These are phyloP conservation scores for Heracleum sosnowskyi DNA, from an alignment of 129 eudicot genomes.

Conservation along the genomic window DNA sequence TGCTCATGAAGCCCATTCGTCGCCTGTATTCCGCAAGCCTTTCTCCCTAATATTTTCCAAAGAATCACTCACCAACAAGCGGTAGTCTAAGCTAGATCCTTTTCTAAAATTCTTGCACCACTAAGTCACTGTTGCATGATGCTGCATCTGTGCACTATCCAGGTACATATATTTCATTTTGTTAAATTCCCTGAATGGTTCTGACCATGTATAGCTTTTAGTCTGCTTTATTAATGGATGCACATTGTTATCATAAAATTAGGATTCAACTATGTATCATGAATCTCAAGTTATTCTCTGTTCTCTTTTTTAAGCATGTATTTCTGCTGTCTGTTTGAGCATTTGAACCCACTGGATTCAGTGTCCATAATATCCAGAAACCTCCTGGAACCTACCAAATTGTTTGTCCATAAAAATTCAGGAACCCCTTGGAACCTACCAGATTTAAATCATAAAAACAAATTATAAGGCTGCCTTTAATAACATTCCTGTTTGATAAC, in stretches of 20 bases:
- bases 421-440: neutral
- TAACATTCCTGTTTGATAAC: slow-evolving; percentile 1
- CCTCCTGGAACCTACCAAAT: neutral
- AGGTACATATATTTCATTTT: no score
- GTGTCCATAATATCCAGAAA: neutral
- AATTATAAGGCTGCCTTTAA: neutral
- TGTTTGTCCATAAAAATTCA: neutral
- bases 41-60: slow-evolving; percentile 73
- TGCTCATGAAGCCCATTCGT: slow-evolving; percentile 33
- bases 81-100: no score
- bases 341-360: neutral
- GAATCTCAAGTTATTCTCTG: neutral
- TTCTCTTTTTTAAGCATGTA: neutral
- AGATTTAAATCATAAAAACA: neutral
- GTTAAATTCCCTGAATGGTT: no score
- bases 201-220: no score
- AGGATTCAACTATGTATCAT: neutral
- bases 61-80: no score
- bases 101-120: no score
- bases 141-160: no score
- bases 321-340: neutral
- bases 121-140: no score
- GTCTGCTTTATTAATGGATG: no score
- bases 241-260: no score
- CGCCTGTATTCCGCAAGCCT: slow-evolving; percentile 54